Conservation (phyloP, 139 green algal species). For the Ettlia oleoabundans region DNA sequence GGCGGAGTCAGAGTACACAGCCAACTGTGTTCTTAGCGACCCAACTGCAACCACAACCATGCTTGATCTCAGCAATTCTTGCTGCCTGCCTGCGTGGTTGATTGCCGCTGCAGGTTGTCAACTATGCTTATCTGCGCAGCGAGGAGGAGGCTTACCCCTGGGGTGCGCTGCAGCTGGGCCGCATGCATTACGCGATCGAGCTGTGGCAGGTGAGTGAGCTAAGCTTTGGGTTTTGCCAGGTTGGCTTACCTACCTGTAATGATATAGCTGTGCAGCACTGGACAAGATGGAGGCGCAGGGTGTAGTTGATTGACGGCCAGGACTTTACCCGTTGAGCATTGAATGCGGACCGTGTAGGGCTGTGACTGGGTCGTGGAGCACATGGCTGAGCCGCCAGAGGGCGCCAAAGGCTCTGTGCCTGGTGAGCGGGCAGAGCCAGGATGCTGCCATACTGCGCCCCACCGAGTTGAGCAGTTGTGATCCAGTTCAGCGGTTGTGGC, state of each 20-base stretch:
- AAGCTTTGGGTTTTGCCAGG: no score
- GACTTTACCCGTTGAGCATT: no score
- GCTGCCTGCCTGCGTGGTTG: no score
- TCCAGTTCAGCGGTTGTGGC: background rate
- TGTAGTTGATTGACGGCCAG: no score
- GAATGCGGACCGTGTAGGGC: background rate
- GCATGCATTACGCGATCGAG: constrained; percentile 17
- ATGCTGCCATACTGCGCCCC: background rate
- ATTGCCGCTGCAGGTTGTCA: constrained; percentile 12
- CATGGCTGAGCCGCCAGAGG: background rate
- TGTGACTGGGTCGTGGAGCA: constrained; percentile 7
- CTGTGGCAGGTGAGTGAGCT: constrained; percentile 22
- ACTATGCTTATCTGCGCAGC: constrained; percentile 13
- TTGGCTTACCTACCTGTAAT: no score
- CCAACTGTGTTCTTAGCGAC: no score
- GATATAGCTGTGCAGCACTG: no score
- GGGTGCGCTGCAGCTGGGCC: constrained; percentile 6
- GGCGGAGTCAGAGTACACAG: no score
- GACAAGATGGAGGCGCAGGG: no score
- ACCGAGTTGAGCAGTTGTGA: no score
- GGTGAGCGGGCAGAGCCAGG: background rate
- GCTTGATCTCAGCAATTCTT: no score
- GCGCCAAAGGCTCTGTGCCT: background rate
- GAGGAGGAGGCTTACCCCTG: constrained; percentile 2
- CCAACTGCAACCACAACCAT: no score